phyloP scores from a whole-genome alignment of 2,329 filamentous ascomycete genomes.

The Pseudogymnoascus sp. region DNA sequence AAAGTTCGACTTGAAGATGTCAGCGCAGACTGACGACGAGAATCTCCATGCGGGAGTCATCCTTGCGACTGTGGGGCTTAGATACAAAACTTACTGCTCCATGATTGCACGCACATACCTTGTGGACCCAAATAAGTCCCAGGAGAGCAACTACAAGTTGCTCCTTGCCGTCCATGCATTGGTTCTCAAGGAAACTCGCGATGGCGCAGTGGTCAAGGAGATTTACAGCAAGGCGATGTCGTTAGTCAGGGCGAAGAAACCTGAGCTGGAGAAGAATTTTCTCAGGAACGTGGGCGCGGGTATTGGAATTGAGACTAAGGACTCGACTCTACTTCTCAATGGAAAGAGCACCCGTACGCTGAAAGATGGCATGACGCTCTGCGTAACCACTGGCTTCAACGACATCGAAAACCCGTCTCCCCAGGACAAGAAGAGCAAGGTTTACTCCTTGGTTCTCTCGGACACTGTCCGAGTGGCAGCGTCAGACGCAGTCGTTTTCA shows the following conservation, averaged over 20 bases:
- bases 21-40: conserved; percentile 70
- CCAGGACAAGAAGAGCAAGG: conserved; percentile 82
- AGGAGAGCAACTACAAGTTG: conserved; percentile 90
- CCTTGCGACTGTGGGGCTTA: conserved; percentile 80
- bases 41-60: conserved; percentile 87
- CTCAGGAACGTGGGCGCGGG: conserved; percentile 86
- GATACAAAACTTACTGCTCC: conserved; percentile 94
- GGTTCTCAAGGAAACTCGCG: conserved; percentile 84
- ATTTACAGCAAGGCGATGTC: conserved; percentile 81
- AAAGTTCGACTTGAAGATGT: conserved; percentile 83
- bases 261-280: conserved; percentile 91
- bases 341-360: conserved; percentile 75
- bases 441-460: conserved; percentile 82
- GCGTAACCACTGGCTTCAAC: conserved; percentile 80
- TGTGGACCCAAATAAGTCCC: conserved; percentile 92
- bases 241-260: conserved; percentile 81
- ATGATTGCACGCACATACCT: conserved; percentile 89
- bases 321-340: conserved; percentile 75
- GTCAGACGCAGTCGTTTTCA: conserved; percentile 80
- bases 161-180: conserved; percentile 76
- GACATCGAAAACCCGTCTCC: conserved; percentile 82
- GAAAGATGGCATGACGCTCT: conserved; percentile 96
- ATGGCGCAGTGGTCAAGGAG: conserved; percentile 80
- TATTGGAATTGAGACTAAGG: conserved; percentile 86
- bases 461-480: conserved; percentile 87